phyloP scores from a whole-genome alignment of 2,329 filamentous ascomycete genomes.

The Exophiala mesophila region DNA sequence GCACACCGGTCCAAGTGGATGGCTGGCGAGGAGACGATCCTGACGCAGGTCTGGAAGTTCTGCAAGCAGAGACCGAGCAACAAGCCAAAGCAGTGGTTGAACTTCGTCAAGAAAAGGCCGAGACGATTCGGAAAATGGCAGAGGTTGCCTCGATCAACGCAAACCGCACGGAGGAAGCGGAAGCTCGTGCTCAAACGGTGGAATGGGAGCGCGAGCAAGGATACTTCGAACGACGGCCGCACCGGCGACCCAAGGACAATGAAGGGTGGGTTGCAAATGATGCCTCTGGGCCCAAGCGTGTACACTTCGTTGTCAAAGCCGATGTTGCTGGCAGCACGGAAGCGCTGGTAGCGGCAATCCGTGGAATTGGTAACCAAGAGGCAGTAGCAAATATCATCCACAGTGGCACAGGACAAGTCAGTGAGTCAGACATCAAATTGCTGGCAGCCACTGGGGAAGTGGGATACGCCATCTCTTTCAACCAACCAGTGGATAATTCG shows the following conservation, averaged over 20 bases:
- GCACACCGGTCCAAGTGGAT: conserved; percentile 84
- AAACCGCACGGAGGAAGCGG: conserved; percentile 56
- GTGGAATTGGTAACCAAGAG: conserved; percentile 77
- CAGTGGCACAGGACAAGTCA: conserved; percentile 70
- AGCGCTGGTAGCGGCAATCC: conserved; percentile 73
- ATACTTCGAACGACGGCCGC: conserved; percentile 22
- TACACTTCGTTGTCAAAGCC: conserved; percentile 84
- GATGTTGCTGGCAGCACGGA: conserved; percentile 94
- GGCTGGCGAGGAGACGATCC: conserved; percentile 84
- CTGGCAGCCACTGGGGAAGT: conserved; percentile 62
- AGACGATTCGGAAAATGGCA: conserved; percentile 59
- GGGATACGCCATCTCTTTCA: conserved; percentile 81
- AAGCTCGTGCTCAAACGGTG: conserved; percentile 40
- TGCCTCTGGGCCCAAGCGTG: conserved; percentile 37
- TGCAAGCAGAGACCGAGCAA: conserved; percentile 75
- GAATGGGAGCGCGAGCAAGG: conserved; percentile 38
- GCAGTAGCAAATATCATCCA: conserved; percentile 72
- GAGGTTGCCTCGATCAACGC: conserved; percentile 77
- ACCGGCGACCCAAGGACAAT: conserved; percentile 26
- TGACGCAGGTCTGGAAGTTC: conserved; percentile 75
- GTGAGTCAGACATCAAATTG: conserved; percentile 84
- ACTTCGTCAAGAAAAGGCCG: conserved; percentile 67
- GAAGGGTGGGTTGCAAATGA: conserved; percentile 31
- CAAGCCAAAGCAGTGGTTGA: conserved; percentile 72
- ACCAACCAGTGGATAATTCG: conserved; percentile 62